Percentiles rank a stretch among this genome's conserved stretches.
These are phyloP conservation scores for Podaxis rugospora DNA, from an alignment of 768 basidiomycete species.

Conservation along the genomic window DNA sequence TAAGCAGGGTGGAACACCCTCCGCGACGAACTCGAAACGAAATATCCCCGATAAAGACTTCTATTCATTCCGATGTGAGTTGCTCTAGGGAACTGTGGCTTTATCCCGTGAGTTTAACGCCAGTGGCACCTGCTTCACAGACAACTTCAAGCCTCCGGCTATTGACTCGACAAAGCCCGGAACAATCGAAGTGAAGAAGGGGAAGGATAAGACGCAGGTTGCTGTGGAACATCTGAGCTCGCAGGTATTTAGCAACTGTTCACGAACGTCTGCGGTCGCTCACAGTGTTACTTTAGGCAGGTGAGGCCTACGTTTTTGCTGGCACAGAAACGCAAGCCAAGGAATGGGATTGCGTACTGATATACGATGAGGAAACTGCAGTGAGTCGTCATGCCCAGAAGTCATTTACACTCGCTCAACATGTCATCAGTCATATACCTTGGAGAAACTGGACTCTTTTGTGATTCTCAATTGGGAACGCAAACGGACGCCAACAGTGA, in stretches of 20 bases:
- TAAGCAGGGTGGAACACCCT: conserved; percentile 46
- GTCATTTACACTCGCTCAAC: conserved; percentile 12
- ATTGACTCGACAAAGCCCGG: conserved; percentile 65
- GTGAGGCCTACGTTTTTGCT: conserved; percentile 50
- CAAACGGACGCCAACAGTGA: conserved; percentile 28
- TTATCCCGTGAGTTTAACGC: neutral
- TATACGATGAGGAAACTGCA: conserved; percentile 72
- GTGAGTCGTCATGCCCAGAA: conserved; percentile 28
- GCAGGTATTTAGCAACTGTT: conserved; percentile 37
- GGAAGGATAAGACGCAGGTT: conserved; percentile 47
- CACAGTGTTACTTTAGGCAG: conserved; percentile 28
- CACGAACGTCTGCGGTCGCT: neutral
- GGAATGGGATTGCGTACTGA: conserved; percentile 73
- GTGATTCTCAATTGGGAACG: conserved; percentile 51
- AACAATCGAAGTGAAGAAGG: conserved; percentile 55
- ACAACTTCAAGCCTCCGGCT: conserved; percentile 72
- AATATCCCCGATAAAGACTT: conserved; percentile 63
- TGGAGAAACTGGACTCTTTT: conserved; percentile 73
- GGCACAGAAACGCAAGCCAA: conserved; percentile 57
- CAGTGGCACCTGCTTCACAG: conserved; percentile 28
- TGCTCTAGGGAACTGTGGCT: neutral
- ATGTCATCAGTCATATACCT: conserved; percentile 52
- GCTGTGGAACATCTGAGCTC: conserved; percentile 62
- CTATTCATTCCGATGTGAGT: conserved; percentile 75
- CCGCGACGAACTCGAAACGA: conserved; percentile 32